Base-by-base conservation (phyloP, 768 basidiomycete species). In the Lentinula aciculospora region DNA sequence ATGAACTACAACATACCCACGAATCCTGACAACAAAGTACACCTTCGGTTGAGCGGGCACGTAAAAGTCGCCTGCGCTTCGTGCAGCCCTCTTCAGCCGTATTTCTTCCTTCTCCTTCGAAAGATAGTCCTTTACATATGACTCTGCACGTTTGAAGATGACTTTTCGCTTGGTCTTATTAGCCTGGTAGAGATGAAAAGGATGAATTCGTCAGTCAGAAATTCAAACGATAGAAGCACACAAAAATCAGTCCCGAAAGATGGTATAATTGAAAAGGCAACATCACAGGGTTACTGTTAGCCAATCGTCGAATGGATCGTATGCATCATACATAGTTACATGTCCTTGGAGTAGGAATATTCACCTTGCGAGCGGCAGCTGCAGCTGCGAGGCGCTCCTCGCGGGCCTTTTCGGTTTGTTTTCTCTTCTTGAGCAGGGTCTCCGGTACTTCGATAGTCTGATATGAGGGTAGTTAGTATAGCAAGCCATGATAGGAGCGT, bases 361-460 rank as follows among this genome's bases (percentile, higher is more conserved):
- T 72, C 71, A 95, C 94, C 88, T 95, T 95, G 71, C 90, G 88
- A 63, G 94, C 93, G 65, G 87, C 88, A 40, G 77, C 71, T 23
- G 90, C 92, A 60, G 90, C 89, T 64, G 80, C 85, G 64, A 96
- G 81, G 67, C 91, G 92, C 70, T 96, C 94, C 80, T 95, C 94
- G 68, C 93, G 83, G 62, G 88, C 89, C 81, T 95, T 95, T 81
- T 96, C 93, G 69, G 87, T 95, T 79, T 94, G 90, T 80, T 95
- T 94, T 79, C 95, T 88, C 82, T 96, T 98, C 85, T 97, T 98
- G 81, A 98, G 92, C 81, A 98, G 87, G 71, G 95, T 98, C 88
- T 97, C 95, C 74, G 95, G 95, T 78, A 96, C 95, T 85, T 95
- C 90, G 73, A 97, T 86, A 70, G 86, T 84, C 91, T 93, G 67